Percentiles rank a stretch among this genome's conserved stretches.
Evolutionary conservation across 768 basidiomycete genomes (phyloP).

Genomic region (Boletus eberwhitei): DNA sequence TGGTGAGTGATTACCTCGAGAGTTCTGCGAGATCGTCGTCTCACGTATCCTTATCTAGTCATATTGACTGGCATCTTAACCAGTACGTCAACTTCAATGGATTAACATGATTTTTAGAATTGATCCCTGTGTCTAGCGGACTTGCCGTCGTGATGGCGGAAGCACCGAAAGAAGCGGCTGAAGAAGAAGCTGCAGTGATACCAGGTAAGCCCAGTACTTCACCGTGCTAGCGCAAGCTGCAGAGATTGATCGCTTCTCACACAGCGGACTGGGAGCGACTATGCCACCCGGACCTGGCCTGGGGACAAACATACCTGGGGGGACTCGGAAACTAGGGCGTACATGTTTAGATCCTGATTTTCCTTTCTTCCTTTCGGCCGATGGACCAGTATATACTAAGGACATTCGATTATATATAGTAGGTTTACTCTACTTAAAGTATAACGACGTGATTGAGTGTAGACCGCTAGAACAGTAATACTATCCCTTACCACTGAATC

Average conservation of each 20-base stretch:
- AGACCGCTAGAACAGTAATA: no score
- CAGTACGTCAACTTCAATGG: constrained; percentile 15
- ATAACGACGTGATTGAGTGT: no score
- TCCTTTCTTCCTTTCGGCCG: not conserved
- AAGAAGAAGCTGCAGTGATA: constrained; percentile 9
- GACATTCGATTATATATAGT: not conserved
- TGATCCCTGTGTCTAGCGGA: constrained; percentile 16
- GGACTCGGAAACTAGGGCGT: not conserved
- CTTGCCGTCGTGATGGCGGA: constrained; percentile 33
- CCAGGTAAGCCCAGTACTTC: constrained; percentile 17
- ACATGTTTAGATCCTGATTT: not conserved
- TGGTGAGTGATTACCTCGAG: constrained; percentile 24
- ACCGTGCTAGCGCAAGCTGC: no score
- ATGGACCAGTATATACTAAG: not conserved
- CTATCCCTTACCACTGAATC: no score
- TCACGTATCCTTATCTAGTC: constrained; percentile 13
- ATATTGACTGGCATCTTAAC: constrained; percentile 31
- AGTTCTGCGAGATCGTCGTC: not conserved
- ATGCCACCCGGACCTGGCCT: constrained; percentile 10
- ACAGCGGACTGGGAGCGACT: constrained; percentile 21
- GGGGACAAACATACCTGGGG: constrained; percentile 1
- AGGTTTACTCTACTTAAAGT: no score
- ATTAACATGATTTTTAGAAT: not conserved
- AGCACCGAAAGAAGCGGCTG: constrained; percentile 4
- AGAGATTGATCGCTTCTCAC: not conserved